phyloP scores from a whole-genome alignment of 305 asterid species.

The Plantago lanceolata region DNA sequence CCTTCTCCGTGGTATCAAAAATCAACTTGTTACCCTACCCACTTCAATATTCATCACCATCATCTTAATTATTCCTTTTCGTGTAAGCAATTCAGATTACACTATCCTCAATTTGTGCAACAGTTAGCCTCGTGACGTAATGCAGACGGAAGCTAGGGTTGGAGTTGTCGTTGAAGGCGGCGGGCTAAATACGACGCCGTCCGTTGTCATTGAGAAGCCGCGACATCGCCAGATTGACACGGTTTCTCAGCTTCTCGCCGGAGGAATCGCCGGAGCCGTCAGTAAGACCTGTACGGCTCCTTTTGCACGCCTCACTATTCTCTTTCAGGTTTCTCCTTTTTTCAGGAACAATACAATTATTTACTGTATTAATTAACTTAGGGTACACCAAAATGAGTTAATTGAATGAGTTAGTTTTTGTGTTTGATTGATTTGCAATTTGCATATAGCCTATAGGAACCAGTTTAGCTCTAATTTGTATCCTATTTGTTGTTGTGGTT shows the following conservation, averaged over 20 bases:
- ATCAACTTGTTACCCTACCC: no score
- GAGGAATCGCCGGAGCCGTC: slow-evolving; percentile 85
- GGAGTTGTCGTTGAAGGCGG: slow-evolving; percentile 59
- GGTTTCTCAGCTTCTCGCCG: slow-evolving; percentile 70
- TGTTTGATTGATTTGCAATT: no score
- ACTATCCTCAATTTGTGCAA: background rate
- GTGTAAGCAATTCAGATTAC: no score
- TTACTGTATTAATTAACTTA: no score
- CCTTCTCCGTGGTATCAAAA: no score
- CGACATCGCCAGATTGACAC: slow-evolving; percentile 51
- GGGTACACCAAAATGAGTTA: no score
- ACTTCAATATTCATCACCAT: no score
- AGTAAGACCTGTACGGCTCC: slow-evolving; percentile 93
- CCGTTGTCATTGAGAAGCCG: slow-evolving; percentile 48
- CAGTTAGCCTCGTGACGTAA: slow-evolving; percentile 23
- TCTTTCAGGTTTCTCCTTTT: slow-evolving; percentile 54
- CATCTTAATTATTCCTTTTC: no score
- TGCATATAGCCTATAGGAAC: no score
- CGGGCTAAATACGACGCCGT: slow-evolving; percentile 36
- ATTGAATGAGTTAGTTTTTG: background rate
- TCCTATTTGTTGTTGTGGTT: background rate
- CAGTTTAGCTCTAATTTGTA: no score
- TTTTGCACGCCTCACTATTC: slow-evolving; percentile 80
- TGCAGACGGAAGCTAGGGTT: slow-evolving; percentile 78
- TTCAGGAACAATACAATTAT: no score